Evolutionary conservation across 2,329 filamentous ascomycete genomes (phyloP).

Genomic region (Grosmannia huntii): DNA sequence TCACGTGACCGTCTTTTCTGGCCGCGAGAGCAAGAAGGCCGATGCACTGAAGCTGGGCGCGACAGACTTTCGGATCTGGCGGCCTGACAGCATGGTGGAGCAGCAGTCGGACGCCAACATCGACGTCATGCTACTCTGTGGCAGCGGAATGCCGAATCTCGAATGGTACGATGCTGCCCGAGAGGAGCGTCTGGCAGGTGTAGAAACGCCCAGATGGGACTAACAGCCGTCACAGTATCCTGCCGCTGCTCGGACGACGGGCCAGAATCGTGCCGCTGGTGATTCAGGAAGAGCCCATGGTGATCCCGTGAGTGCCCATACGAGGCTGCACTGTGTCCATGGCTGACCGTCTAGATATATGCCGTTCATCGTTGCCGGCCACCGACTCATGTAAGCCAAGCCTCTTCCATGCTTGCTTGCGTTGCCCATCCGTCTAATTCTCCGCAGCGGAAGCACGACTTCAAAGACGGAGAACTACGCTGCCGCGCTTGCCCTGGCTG

Average conservation of each 20-base stretch:
- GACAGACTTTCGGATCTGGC: constrained; percentile 19
- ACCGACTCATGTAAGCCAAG: constrained; percentile 21
- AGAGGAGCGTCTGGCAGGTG: background rate
- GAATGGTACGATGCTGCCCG: background rate
- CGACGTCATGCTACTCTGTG: constrained; percentile 25
- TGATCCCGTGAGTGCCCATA: background rate
- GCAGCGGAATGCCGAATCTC: background rate
- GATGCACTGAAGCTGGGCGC: constrained; percentile 8
- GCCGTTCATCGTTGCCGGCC: constrained; percentile 30
- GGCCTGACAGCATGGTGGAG: constrained; percentile 21
- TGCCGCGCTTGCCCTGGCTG: constrained; percentile 48
- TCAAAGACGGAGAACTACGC: constrained; percentile 19
- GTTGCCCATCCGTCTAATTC: background rate
- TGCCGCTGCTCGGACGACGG: constrained; percentile 4
- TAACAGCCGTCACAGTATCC: background rate
- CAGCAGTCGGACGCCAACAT: constrained; percentile 30
- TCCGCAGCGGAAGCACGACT: background rate
- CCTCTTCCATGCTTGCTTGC: background rate
- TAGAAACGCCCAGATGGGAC: background rate
- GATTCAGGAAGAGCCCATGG: constrained; percentile 2
- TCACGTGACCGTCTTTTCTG: constrained; percentile 8
- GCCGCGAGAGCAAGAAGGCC: constrained; percentile 2
- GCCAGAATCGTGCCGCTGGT: constrained; percentile 4
- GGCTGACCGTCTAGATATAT: background rate
- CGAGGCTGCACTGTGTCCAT: background rate